Evolutionary conservation across 148 eudicot genomes (phyloP).

Genomic region (Cornus controversa): DNA sequence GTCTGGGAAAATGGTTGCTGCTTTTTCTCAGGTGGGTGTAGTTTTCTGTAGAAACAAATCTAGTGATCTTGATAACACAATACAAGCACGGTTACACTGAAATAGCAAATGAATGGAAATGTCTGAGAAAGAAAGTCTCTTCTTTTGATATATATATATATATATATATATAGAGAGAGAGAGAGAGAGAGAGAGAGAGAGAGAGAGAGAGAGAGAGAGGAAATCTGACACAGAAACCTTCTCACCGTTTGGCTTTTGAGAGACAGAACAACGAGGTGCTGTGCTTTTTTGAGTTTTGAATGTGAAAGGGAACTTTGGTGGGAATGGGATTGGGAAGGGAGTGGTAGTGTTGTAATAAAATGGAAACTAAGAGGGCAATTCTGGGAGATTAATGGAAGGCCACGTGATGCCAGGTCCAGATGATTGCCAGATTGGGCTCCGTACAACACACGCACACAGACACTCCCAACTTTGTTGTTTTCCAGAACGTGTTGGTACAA

Average conservation of each 20-base stretch:
- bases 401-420: neutral
- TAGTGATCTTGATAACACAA: neutral
- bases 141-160: neutral
- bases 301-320: neutral
- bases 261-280: constrained; percentile 31
- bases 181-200: too few relatives aligned
- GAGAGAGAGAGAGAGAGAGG: too few relatives aligned
- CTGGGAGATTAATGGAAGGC: neutral
- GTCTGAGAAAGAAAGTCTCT: neutral
- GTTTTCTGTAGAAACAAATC: neutral
- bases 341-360: neutral
- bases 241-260: constrained; percentile 30
- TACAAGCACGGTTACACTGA: neutral
- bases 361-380: neutral
- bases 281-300: neutral
- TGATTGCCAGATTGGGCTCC: neutral
- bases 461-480: neutral
- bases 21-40: neutral
- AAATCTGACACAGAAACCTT: constrained; percentile 22
- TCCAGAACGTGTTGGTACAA: neutral
- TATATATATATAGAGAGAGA: neutral
- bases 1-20: neutral
- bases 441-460: neutral
- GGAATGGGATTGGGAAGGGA: too few relatives aligned
- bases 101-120: neutral